phyloP scores from a whole-genome alignment of 2,329 filamentous ascomycete genomes.

The Aspergillus floridensis region DNA sequence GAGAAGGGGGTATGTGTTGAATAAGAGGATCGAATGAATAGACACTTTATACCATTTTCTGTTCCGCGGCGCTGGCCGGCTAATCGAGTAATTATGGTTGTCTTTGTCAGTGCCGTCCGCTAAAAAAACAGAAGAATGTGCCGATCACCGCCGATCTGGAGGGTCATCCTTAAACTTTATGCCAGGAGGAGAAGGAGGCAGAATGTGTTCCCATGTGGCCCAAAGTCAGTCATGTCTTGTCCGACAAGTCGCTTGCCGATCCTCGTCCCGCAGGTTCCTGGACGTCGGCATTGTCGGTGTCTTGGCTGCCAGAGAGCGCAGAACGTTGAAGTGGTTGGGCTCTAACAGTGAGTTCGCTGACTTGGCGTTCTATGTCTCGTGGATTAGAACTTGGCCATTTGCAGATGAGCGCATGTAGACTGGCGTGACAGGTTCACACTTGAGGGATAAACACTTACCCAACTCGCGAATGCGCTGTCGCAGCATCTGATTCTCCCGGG shows the following conservation, averaged over 20 bases:
- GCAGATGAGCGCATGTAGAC: no score
- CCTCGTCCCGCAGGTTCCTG: conserved; percentile 10
- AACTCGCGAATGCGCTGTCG: conserved; percentile 48
- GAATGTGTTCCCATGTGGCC: not conserved
- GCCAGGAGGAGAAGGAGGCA: not conserved
- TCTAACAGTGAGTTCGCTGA: conserved; percentile 26
- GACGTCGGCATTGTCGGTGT: conserved; percentile 11
- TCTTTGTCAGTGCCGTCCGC: not conserved
- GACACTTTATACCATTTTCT: no score
- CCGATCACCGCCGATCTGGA: conserved; percentile 2
- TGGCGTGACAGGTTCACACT: not conserved
- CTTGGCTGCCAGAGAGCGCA: conserved; percentile 7
- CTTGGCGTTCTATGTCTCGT: conserved; percentile 29
- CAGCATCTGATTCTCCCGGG: conserved; percentile 50
- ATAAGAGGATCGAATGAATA: no score
- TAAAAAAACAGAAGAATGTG: not conserved
- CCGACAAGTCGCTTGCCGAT: conserved; percentile 19
- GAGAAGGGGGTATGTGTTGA: no score
- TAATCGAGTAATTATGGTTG: not conserved
- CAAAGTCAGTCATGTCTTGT: conserved; percentile 20
- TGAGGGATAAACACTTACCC: conserved; percentile 28
- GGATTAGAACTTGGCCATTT: not conserved
- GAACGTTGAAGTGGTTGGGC: conserved; percentile 8
- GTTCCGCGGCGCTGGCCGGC: not conserved
- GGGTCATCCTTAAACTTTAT: not conserved